Base-by-base conservation (phyloP, 1,284 basidiomycete species). In the Retiboletus flavoniger region DNA sequence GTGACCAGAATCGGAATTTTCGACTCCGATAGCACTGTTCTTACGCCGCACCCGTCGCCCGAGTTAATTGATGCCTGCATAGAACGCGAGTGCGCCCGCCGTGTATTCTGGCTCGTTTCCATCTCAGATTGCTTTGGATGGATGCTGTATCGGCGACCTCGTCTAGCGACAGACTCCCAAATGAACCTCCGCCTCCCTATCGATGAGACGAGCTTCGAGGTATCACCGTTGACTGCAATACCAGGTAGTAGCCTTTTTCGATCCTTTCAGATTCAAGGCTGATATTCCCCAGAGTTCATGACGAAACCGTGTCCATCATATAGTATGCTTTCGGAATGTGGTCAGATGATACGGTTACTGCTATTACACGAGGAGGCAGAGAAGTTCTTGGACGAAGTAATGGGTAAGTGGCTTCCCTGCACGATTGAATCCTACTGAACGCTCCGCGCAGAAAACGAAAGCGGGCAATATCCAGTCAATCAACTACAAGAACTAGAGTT, bases 61-160 rank as follows among this genome's bases (percentile, higher is more conserved):
- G 78, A 82, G 47, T 80, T 79, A 56, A 79, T 85, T 34, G 78
- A 83, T 55, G 72, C 72, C 42, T 78, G 78, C 55, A 82, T 87
- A 59, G 83, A 89, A 63, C 82, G 82, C 52, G 88, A 90, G 72
- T 84, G 83, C 59, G 75, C 83, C 26, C 81, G 89, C 47, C 82
- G 89, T 51, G 82, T 87, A 54, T 90, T 91, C 69, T 91, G 89
- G 89, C 72, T 89, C 50, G 81, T 89, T 51, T 82, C 85, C 64
- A 72, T 83, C 51, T 69, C 79, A 50, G 81, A 84, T 63, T 72
- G 78, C 57, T 72, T 79, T 55, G 68, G 73, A 28, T 75, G 76
- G 54, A 76, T 82, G 53, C 75, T 79, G 59, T 80, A 78, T 63
- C 77, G 77, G 64, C 78, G 77, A 53, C 72, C 74, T 17, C 75